Conservation (phyloP, 257 asterid species). For the Nicotiana obtusifolia region DNA sequence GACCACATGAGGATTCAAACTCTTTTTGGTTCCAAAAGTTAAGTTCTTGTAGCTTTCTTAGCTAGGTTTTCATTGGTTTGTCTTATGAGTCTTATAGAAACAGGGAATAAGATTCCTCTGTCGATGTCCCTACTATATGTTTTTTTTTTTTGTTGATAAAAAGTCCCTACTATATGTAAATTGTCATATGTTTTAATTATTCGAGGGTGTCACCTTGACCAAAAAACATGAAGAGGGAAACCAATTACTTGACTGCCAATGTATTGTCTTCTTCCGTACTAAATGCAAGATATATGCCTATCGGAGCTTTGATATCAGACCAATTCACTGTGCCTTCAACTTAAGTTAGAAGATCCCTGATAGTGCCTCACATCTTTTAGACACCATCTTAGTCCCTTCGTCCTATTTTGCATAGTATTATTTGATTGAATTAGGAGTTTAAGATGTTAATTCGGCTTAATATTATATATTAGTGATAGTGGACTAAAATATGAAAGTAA, state of each 20-base stretch:
- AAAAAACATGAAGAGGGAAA: background rate
- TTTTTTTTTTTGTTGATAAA: background rate
- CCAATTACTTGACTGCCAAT: background rate
- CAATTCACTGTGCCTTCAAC: background rate
- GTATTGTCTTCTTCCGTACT: background rate
- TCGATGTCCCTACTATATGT: background rate
- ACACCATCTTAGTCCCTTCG: background rate
- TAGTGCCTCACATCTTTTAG: background rate
- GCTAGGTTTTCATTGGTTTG: conserved; percentile 2
- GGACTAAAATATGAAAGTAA: background rate
- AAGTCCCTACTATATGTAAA: background rate
- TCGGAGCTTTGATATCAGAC: background rate
- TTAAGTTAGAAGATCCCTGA: background rate
- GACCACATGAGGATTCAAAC: background rate
- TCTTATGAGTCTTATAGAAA: background rate
- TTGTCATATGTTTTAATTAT: background rate
- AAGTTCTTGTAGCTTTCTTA: background rate
- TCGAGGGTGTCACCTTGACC: background rate
- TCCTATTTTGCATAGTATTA: background rate
- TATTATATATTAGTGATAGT: background rate
- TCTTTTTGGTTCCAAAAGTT: background rate
- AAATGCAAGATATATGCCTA: background rate
- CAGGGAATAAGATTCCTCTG: background rate
- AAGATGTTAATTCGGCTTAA: background rate
- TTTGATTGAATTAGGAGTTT: background rate